Percentiles rank a stretch among this genome's conserved stretches.
Conservation (phyloP, 2,329 filamentous ascomycete species). For the Xylaria digitata region DNA sequence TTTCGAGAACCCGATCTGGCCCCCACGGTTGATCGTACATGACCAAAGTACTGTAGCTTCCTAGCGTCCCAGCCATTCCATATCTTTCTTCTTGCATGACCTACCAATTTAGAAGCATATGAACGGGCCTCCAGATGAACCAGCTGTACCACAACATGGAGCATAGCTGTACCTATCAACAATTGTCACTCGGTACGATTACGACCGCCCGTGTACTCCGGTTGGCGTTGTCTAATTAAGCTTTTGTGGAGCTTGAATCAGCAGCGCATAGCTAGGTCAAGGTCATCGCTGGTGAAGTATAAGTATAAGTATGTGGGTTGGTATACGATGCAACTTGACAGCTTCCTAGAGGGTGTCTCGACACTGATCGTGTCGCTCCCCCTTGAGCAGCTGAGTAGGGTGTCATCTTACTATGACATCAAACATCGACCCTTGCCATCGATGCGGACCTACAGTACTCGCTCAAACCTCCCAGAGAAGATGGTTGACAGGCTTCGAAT, state of each 20-base stretch:
- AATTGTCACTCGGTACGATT: slow-evolving; percentile 8
- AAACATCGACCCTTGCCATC: not conserved
- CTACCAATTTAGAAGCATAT: slow-evolving; percentile 21
- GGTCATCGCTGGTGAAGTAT: slow-evolving; percentile 22
- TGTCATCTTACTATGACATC: slow-evolving; percentile 20
- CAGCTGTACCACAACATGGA: slow-evolving; percentile 32
- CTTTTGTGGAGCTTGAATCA: slow-evolving; percentile 47
- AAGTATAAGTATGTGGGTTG: slow-evolving; percentile 17
- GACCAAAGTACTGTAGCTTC: not conserved
- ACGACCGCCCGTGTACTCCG: slow-evolving; percentile 7
- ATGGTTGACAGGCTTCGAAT: slow-evolving; percentile 12
- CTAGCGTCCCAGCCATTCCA: slow-evolving; percentile 3
- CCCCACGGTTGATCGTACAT: slow-evolving; percentile 18
- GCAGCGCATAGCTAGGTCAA: slow-evolving; percentile 35
- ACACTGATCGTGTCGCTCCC: not conserved
- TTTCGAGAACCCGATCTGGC: slow-evolving; percentile 27
- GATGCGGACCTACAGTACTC: slow-evolving; percentile 10
- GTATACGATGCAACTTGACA: slow-evolving; percentile 15
- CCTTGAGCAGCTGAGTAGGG: slow-evolving; percentile 12
- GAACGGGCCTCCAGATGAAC: slow-evolving; percentile 32
- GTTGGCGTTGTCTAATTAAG: slow-evolving; percentile 48
- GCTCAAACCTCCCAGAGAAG: slow-evolving; percentile 6
- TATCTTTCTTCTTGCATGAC: slow-evolving; percentile 13
- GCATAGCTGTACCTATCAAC: slow-evolving; percentile 16
- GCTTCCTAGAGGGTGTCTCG: slow-evolving; percentile 1